phyloP scores from a whole-genome alignment of 352 stramenopile genomes.

The Plasmopara muralis region DNA sequence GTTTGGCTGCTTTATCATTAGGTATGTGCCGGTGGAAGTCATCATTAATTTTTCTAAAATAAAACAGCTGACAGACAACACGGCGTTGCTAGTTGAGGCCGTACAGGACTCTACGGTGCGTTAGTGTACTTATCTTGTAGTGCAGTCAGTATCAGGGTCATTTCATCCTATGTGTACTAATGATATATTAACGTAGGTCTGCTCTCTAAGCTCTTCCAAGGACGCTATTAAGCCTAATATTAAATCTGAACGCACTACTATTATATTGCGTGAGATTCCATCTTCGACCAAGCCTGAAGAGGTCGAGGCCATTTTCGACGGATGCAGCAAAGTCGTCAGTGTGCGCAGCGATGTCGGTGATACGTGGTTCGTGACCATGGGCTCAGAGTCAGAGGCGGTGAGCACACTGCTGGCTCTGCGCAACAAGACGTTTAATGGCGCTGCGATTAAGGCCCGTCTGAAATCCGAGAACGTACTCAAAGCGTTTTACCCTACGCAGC shows the following conservation, averaged over 20 bases:
- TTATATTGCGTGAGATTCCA: conserved; percentile 90
- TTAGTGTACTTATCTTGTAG: neutral
- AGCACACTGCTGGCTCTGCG: conserved; percentile 79
- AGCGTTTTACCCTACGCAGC: conserved; percentile 84
- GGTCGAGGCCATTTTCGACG: conserved; percentile 84
- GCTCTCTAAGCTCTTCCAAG: conserved; percentile 62
- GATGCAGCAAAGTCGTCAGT: conserved; percentile 61
- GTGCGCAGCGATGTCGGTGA: conserved; percentile 90
- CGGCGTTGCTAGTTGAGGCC: conserved; percentile 53
- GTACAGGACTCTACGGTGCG: conserved; percentile 64
- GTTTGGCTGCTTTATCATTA: conserved; percentile 9
- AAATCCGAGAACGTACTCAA: conserved; percentile 92
- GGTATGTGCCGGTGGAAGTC: conserved; percentile 78
- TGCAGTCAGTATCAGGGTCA: too few species aligned
- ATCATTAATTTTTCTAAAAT: conserved; percentile 85
- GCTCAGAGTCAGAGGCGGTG: conserved; percentile 82
- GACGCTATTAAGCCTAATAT: conserved; percentile 90
- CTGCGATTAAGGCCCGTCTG: conserved; percentile 85
- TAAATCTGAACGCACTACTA: conserved; percentile 89
- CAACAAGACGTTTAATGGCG: conserved; percentile 86
- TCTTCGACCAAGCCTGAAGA: conserved; percentile 79
- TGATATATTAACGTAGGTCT: conserved; percentile 29
- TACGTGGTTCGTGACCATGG: conserved; percentile 91
- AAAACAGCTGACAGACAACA: conserved; percentile 69
- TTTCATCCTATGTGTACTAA: neutral